A percentile compares a stretch with the other conserved stretches of the same genome.
Conservation (phyloP, 2,329 filamentous ascomycete species). For the Coniochaeta hoffmannii region DNA sequence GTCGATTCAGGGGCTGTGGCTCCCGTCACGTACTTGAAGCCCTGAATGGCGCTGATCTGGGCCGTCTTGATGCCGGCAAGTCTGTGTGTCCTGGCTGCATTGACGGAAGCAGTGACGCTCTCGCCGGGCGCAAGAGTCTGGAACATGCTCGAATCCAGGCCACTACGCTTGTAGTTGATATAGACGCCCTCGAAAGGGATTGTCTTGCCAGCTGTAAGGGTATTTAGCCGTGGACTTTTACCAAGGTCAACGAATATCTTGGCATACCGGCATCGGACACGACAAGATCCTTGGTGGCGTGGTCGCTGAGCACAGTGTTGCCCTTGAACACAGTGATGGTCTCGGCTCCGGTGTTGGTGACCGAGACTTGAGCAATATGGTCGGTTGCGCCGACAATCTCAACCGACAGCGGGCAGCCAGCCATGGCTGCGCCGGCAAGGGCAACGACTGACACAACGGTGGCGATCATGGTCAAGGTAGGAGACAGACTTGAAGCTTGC, state of each 20-base stretch:
- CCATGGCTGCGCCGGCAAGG: constrained; percentile 9
- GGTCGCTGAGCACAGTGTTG: constrained; percentile 11
- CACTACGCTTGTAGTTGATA: constrained; percentile 10
- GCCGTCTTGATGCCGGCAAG: constrained; percentile 6
- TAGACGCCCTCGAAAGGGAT: constrained; percentile 9
- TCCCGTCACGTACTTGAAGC: constrained; percentile 7
- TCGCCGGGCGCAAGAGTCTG: constrained; percentile 9
- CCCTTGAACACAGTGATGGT: constrained; percentile 10
- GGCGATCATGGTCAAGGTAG: constrained; percentile 4
- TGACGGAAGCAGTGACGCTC: constrained; percentile 8
- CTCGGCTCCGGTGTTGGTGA: constrained; percentile 10
- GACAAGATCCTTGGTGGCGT: constrained; percentile 10
- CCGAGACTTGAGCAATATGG: constrained; percentile 7
- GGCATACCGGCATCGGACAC: constrained; percentile 5
- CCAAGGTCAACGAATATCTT: not conserved
- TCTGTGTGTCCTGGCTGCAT: constrained; percentile 8
- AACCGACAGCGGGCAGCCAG: constrained; percentile 9
- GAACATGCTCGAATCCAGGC: constrained; percentile 5
- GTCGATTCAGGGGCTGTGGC: constrained; percentile 4
- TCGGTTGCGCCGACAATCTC: constrained; percentile 5
- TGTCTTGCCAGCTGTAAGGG: constrained; percentile 5
- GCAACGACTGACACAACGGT: constrained; percentile 7
- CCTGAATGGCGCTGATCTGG: constrained; percentile 8
- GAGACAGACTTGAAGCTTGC: not conserved
- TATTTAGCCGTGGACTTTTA: not conserved